These are phyloP conservation scores for Backusella parvicylindrica DNA, from an alignment of 192 early-diverging fungal genomes.

Conservation along the genomic window DNA sequence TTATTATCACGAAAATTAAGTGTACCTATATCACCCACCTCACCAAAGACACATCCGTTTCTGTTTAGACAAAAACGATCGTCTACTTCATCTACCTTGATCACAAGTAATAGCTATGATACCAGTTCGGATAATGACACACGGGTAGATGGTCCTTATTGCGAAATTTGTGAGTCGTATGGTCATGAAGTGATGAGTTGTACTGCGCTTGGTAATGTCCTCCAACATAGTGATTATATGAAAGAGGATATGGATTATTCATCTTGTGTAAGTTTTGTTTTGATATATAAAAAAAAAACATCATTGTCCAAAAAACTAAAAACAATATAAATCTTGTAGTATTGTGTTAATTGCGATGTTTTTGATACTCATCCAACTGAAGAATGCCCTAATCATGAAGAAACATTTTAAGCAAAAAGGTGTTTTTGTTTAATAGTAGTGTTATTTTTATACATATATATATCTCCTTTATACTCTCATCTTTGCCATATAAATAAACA, in stretches of 20 bases:
- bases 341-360: constrained; percentile 77
- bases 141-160: constrained; percentile 42
- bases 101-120: constrained; percentile 1
- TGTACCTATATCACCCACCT: not conserved
- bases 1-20: not conserved
- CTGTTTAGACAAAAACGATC: not conserved
- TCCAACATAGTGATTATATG: not conserved
- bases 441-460: not conserved
- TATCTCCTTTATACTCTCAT: not conserved
- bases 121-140: not conserved
- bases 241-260: not conserved
- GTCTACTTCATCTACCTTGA: not conserved
- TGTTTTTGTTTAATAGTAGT: not conserved
- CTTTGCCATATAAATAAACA: not conserved
- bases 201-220: constrained; percentile 17
- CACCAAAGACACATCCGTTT: not conserved
- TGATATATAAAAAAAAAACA: not conserved
- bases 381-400: constrained; percentile 69
- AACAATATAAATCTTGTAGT: constrained; percentile 34
- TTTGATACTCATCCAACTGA: constrained; percentile 65
- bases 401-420: constrained; percentile 56
- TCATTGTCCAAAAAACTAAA: not conserved
- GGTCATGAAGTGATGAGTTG: constrained; percentile 65
- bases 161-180: constrained; percentile 64
- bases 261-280: constrained; percentile 1